Base-by-base conservation (phyloP, 1,284 basidiomycete species). In the Caloboletus firmus region DNA sequence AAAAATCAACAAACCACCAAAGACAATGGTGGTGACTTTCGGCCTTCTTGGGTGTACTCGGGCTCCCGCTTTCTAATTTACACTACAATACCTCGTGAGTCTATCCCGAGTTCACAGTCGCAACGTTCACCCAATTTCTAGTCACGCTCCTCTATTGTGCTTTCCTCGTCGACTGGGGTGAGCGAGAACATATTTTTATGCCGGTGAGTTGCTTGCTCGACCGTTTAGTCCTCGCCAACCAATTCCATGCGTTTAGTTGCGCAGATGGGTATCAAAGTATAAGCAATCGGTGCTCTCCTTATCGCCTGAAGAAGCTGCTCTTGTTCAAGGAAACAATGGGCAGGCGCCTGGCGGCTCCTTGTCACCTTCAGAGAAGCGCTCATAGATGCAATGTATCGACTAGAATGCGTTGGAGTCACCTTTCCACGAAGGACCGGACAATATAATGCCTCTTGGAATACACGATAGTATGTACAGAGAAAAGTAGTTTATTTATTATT, bases 81-180 rank as follows among this genome's bases (percentile, higher is more conserved):
- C 56, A 72, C 75, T 6, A 50, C 79, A n/a, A 78, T 84, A 65
- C 82, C 82, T 55, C 65, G 81, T 82, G 64, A 58, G 73, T 43
- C 43, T 24, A 15, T 47, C 17, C 30, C 18, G 22, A 43, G 24
- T 49, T 10, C 22, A 13, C 10, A 44, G 30, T 20, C 32, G 37
- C 36, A 26, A 44, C 11, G 34, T 59, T 51, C 20, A 43, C 54
- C 4, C 17, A n/a, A 32, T 39, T 24, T 51, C 49, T 55, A 88
- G 86, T 72, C 32, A 70, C 77, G 15, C 62, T 76, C 18, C 30
- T 82, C 4, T 88, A 89, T 58, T 77, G 77, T 9, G 71, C 84
- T n/a, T 83, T 88, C 64, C 71, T 83, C 48, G 79, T 79, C 47
- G 84, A 88, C 65, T 88, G 82, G 67, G 86, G 86, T 5, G 82